A percentile compares a stretch with the other conserved stretches of the same genome.
These are phyloP conservation scores for Tetrahymena thermophila DNA, from an alignment of 73 alveolate species.

Conservation along the genomic window DNA sequence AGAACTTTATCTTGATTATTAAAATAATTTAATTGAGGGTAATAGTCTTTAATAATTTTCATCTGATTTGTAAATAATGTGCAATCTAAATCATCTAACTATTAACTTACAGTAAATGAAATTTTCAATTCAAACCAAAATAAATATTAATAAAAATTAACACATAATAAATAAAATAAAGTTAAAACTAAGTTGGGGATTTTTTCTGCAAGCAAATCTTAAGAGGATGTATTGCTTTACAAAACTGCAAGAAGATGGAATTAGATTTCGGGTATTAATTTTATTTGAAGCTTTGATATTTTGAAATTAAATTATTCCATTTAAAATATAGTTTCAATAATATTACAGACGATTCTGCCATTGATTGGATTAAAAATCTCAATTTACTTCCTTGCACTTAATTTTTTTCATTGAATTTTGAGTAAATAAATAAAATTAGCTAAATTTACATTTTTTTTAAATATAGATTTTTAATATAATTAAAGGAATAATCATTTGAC, in stretches of 20 bases:
- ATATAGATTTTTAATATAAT: neutral
- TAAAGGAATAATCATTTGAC: neutral
- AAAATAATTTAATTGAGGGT: neutral
- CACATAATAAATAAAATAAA: neutral
- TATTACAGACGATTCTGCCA: neutral
- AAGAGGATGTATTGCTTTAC: neutral
- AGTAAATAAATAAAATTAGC: neutral
- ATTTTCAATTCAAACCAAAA: neutral
- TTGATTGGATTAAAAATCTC: neutral
- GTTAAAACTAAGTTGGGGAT: neutral
- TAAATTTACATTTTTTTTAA: too few relatives aligned
- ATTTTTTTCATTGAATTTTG: neutral
- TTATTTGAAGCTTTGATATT: neutral
- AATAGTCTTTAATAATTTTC: neutral
- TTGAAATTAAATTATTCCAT: neutral
- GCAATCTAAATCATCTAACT: neutral
- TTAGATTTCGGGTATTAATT: neutral
- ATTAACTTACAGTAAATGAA: neutral
- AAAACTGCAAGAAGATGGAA: neutral
- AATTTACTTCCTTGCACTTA: neutral
- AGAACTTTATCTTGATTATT: neutral
- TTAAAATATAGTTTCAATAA: neutral
- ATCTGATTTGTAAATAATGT: neutral
- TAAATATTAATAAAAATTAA: neutral
- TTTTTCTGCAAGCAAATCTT: neutral